phyloP scores from a whole-genome alignment of 129 eudicot genomes.

The Calendula officinalis region DNA sequence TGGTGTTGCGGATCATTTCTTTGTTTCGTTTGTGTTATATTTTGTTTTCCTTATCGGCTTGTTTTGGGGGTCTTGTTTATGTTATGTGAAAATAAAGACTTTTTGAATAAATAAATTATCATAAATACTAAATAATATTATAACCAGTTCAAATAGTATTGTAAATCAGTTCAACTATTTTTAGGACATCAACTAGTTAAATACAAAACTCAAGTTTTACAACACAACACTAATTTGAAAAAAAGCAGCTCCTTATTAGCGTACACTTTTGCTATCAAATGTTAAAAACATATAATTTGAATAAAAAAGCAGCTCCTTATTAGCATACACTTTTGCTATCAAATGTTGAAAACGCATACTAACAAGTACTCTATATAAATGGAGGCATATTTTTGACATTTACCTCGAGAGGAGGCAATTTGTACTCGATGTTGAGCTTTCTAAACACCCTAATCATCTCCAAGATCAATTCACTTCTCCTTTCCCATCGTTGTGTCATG shows the following conservation, averaged over 20 bases:
- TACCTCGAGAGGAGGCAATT: constrained; percentile 11
- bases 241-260: too few species aligned
- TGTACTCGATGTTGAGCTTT: constrained; percentile 6
- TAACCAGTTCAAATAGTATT: too few species aligned
- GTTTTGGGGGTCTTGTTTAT: not conserved
- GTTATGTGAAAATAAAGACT: not conserved
- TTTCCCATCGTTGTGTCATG: constrained; percentile 22
- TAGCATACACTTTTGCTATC: not conserved
- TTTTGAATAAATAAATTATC: too few species aligned
- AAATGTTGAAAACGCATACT: not conserved
- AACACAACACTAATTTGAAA: too few species aligned
- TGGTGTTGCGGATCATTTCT: not conserved
- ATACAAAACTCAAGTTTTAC: too few species aligned
- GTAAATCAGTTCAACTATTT: too few species aligned
- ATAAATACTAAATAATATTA: too few species aligned
- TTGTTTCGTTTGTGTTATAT: constrained; percentile 6
- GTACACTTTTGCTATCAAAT: not conserved
- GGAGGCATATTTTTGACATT: constrained; percentile 6
- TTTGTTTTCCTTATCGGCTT: not conserved
- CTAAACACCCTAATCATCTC: constrained; percentile 17
- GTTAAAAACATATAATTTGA: not conserved
- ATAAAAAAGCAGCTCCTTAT: not conserved
- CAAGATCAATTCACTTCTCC: constrained; percentile 17
- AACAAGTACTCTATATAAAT: not conserved
- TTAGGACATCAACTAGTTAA: too few species aligned